Base-by-base conservation (phyloP, 73 alveolate species). In the Blepharisma stoltei region DNA sequence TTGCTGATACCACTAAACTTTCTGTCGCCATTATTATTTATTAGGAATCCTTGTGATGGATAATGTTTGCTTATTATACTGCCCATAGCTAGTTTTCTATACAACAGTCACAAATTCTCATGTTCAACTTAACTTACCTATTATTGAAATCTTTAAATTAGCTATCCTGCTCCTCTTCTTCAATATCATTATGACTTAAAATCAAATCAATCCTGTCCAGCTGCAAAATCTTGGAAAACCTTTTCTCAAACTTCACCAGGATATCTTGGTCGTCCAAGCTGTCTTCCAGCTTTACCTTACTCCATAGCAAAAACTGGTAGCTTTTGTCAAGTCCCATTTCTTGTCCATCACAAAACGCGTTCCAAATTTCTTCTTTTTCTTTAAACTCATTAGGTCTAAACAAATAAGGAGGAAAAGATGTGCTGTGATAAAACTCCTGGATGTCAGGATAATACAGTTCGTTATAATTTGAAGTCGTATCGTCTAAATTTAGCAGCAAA, bases 371-470 rank as follows among this genome's bases (percentile, higher is more conserved):
- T 32, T 32, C 41, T 25, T 60, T 60, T 60, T 38, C 23, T 60
- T 60, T 60, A n/a, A 60, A 14, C 38, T 14, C 73, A 60, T 60
- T 38, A 20, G 73, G 73, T 60, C 46, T 14, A 60, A 60, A 60
- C 11, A 60, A 25, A 20, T 14, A 14, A 8, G 73, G 46, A 2
- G 73, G 73, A 25, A 60, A 60, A 9, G 48, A 18, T 25, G 46
- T 60, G 2, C 46, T n/a, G 23, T 60, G 38, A 60, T 14, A 60
- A 60, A 60, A 60, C 73, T 60, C 73, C 23, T 60, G 73, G 46
- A 60, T 18, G 5, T 60, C 73, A 20, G 73, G 73, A 60, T 60
- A 60, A 60, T 60, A 60, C 14, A 60, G 73, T 60, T 60, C 73
- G 2, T 60, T 38, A 5, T 60, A 60, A 2, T 60, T 60, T 9